Conservation (phyloP, 345 rosid genomes). For the Balakata baccata region DNA sequence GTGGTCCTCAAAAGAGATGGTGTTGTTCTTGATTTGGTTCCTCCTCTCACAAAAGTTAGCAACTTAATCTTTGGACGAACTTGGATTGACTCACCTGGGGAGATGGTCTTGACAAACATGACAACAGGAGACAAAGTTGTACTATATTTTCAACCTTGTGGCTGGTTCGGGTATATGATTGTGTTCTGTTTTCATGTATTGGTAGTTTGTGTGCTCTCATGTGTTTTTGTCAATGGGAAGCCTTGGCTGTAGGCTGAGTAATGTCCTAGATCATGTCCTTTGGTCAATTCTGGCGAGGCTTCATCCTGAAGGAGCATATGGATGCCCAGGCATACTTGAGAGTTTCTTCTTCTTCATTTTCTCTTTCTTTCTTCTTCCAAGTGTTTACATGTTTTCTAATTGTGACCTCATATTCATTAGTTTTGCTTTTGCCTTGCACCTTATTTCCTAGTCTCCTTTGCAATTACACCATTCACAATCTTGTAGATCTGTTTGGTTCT, state of each 20-base stretch:
- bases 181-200: neutral
- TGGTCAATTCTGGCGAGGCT: neutral
- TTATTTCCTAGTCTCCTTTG: too few relatives aligned
- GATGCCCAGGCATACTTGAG: neutral
- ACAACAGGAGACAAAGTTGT: constrained; percentile 74
- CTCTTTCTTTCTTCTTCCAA: too few relatives aligned
- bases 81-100: constrained; percentile 76
- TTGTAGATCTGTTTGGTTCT: neutral
- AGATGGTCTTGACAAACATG: constrained; percentile 72
- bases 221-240: neutral
- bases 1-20: constrained; percentile 77
- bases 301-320: neutral
- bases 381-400: neutral
- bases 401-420: too few relatives aligned
- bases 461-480: neutral
- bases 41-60: constrained; percentile 72
- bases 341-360: neutral
- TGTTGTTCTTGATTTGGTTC: constrained; percentile 69
- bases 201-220: neutral
- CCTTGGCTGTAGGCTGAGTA: neutral
- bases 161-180: constrained; percentile 75
- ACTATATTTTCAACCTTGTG: constrained; percentile 77
- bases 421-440: too few relatives aligned
- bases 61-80: constrained; percentile 81
- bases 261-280: neutral